Evolutionary conservation across 148 eudicot species (phyloP), one percentile per base, ranked within the genome.

Genomic region (Arctostaphylos glauca): DNA sequence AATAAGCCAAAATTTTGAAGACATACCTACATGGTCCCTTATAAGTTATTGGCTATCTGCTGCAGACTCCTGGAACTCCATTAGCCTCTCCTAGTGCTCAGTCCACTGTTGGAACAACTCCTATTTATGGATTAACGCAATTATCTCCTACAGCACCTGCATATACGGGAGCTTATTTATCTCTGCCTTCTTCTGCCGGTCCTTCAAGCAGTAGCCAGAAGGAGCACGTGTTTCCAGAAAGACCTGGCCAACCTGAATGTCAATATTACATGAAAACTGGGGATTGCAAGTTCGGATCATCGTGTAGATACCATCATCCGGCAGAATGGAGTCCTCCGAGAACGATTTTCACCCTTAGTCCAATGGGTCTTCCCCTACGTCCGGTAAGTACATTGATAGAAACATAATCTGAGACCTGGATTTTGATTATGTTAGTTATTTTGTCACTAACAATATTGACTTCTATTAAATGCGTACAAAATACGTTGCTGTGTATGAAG

Each of bases 271-370:
- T 93, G 85, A 97, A 88, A 86, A 94, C 96, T 79, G 99, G 99
- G 64, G 92, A 94, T 19, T 97, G 98, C 85, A 97, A 97, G 84
- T 94, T 84, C 86, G 99, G 99, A 46, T 83, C 95, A 18, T 89
- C 99, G 9, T 97, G 98, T 90, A 92, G 88, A 87, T 97, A 93
- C 81, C 93, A 97, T 85, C 99, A 94, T 88, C 98, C 99, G 16
- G 84, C 88, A 25, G 94, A 94, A 78, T 89, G 90, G 91, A 87
- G 82, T 88, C 85, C 87, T 70, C 86, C 91, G 3, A 89, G 80
- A 53, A 70, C 88, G 19, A 88, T 59, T 86, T 88, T 87, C 78
- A 79, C 89, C 75, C 92, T 94, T 83, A 91, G 92, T 84, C 91
- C 94, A 55, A 90, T 92, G 96, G 98, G 97, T 66, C 95, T 96